A percentile compares a stretch with the other conserved stretches of the same genome.
phyloP scores from a whole-genome alignment of 2,329 filamentous ascomycete species.

The Helotiales sp. region DNA sequence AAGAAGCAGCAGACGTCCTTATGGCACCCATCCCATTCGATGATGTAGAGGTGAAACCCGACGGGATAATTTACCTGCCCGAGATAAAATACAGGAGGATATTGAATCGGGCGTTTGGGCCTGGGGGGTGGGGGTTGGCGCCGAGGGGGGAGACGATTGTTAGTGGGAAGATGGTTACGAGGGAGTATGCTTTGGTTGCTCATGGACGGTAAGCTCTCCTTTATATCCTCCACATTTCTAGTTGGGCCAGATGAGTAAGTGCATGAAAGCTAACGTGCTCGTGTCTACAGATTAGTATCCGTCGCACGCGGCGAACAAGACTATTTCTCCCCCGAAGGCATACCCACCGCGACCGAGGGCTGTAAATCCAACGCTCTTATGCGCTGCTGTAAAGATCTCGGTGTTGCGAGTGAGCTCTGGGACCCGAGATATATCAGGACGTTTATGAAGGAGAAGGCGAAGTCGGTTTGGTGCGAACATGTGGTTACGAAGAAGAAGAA shows the following conservation, averaged over 20 bases:
- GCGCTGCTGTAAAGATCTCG: conserved; percentile 97
- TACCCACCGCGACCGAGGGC: conserved; percentile 92
- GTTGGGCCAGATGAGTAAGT: neutral
- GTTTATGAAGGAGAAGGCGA: conserved; percentile 73
- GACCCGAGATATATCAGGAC: conserved; percentile 86
- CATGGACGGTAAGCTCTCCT: conserved; percentile 86
- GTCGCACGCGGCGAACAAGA: conserved; percentile 93
- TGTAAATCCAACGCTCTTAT: conserved; percentile 98
- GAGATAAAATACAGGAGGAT: conserved; percentile 98
- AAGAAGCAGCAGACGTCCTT: conserved; percentile 61
- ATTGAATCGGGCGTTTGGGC: conserved; percentile 87
- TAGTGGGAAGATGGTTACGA: conserved; percentile 59
- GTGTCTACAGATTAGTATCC: conserved; percentile 70
- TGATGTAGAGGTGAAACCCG: conserved; percentile 96
- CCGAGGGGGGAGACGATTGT: conserved; percentile 78
- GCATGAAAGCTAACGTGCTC: neutral
- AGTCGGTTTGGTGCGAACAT: conserved; percentile 91
- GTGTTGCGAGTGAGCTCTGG: conserved; percentile 94
- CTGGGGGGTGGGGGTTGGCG: conserved; percentile 92
- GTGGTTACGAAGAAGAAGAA: conserved; percentile 81
- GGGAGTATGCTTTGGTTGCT: conserved; percentile 90
- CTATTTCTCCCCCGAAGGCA: conserved; percentile 86
- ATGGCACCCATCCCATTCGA: conserved; percentile 63
- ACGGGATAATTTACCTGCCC: conserved; percentile 92
- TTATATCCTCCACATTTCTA: no score